These are phyloP conservation scores for Ustilago sp. DNA, from an alignment of 1,284 basidiomycete species.

Conservation along the genomic window DNA sequence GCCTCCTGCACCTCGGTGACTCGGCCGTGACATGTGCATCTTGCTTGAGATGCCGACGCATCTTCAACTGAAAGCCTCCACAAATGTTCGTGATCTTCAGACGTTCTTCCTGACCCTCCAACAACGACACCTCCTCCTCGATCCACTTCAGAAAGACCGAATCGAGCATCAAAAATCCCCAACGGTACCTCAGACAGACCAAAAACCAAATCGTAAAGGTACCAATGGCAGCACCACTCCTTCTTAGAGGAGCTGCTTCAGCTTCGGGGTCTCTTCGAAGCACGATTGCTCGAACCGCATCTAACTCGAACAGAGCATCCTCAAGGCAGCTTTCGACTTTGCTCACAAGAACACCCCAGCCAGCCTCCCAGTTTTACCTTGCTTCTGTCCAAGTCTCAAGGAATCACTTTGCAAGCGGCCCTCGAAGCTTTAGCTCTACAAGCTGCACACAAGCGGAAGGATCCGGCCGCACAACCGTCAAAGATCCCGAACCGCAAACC, in stretches of 20 bases:
- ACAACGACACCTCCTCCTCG: not conserved
- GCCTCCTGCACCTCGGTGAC: too few species aligned
- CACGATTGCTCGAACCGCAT: not conserved
- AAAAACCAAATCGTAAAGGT: not conserved
- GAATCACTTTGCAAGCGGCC: not conserved
- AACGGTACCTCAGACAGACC: not conserved
- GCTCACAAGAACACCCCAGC: too few species aligned
- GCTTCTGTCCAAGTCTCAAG: not conserved
- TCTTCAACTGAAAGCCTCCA: slow-evolving; percentile 27
- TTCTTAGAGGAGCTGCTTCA: not conserved
- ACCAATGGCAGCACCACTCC: not conserved
- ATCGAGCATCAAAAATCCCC: not conserved
- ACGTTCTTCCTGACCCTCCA: not conserved
- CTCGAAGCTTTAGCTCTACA: slow-evolving; percentile 12
- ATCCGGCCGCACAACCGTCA: slow-evolving; percentile 33
- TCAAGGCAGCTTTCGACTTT: not conserved
- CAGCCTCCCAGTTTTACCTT: not conserved
- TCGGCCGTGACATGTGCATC: too few species aligned
- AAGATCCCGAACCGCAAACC: slow-evolving; percentile 47
- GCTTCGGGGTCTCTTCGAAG: not conserved
- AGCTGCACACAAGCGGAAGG: not conserved
- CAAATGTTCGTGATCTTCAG: slow-evolving; percentile 2
- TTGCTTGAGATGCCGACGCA: too few species aligned
- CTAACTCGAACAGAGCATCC: not conserved
- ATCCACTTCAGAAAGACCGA: not conserved